Conservation (phyloP, 441 rosid species). For the Gossypium schwendimanii region DNA sequence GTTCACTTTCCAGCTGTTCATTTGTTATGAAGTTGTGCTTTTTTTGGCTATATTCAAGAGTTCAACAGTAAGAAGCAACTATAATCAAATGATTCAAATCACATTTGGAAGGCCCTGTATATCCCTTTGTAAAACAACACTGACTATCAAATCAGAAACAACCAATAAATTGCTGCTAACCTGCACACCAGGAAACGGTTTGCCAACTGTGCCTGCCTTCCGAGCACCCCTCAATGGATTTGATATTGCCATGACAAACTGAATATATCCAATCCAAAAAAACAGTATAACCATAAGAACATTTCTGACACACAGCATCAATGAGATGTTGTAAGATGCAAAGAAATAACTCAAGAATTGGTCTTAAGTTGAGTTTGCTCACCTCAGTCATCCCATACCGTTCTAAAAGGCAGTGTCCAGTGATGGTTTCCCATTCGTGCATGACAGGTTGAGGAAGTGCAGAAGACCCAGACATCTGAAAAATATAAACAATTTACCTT, state of each 20-base stretch:
- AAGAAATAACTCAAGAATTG: neutral
- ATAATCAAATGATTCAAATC: neutral
- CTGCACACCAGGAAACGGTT: conserved; percentile 93
- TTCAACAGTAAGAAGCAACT: neutral
- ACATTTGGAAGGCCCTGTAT: neutral
- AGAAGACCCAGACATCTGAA: conserved; percentile 94
- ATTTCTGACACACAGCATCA: neutral
- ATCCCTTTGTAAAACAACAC: neutral
- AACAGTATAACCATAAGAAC: neutral
- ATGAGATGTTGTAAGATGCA: conserved; percentile 10
- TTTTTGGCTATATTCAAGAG: neutral
- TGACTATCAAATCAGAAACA: neutral
- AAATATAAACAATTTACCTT: neutral
- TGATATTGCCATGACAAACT: conserved; percentile 95
- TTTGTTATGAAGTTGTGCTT: neutral
- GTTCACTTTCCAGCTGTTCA: neutral
- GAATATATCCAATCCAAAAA: conserved; percentile 17
- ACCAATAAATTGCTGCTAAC: conserved; percentile 31
- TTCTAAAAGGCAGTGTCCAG: conserved; percentile 92
- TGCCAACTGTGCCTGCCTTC: conserved; percentile 92
- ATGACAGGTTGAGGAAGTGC: conserved; percentile 93
- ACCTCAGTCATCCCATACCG: conserved; percentile 99
- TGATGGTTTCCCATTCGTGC: conserved; percentile 89
- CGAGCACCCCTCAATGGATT: conserved; percentile 73
- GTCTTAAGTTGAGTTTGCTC: conserved; percentile 14